Evolutionary conservation across 2,329 filamentous ascomycete genomes (phyloP).

Genomic region (Ophiostoma piceae): DNA sequence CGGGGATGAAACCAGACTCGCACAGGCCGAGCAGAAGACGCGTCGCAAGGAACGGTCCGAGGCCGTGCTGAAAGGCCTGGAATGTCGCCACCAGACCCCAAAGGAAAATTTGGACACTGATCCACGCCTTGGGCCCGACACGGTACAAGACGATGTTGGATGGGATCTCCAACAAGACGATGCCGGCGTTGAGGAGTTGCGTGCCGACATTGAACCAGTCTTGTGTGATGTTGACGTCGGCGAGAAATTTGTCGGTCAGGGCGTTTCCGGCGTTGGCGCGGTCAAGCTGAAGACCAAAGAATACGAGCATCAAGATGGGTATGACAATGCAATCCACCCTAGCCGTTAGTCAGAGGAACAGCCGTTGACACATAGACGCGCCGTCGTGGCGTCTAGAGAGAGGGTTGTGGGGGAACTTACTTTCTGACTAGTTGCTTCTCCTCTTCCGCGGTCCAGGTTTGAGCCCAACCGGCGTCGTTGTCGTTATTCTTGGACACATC

Average conservation of each 20-base stretch:
- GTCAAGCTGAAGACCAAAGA: constrained; percentile 42
- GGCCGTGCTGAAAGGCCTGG: constrained; percentile 47
- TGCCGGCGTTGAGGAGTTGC: constrained; percentile 36
- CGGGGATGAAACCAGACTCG: constrained; percentile 44
- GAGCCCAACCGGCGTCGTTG: background rate
- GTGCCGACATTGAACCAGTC: constrained; percentile 49
- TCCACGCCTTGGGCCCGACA: constrained; percentile 48
- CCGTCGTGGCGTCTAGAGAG: background rate
- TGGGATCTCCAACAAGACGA: constrained; percentile 40
- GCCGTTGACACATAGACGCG: background rate
- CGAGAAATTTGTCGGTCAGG: constrained; percentile 46
- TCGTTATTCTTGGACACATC: background rate
- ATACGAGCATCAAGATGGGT: constrained; percentile 40
- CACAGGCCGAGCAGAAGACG: constrained; percentile 36
- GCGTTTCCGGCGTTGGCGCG: constrained; percentile 45
- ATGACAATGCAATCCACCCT: constrained; percentile 39
- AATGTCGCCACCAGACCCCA: constrained; percentile 51
- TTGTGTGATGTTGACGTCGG: constrained; percentile 45
- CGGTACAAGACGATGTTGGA: constrained; percentile 45
- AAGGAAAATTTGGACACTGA: constrained; percentile 49
- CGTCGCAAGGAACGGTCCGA: constrained; percentile 35
- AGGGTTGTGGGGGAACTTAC: background rate
- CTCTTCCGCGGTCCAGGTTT: background rate
- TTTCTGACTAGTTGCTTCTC: constrained; percentile 1
- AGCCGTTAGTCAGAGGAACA: background rate